These are phyloP conservation scores for Ophiognomonia clavigignenti-juglandacearum DNA, from an alignment of 2,329 filamentous ascomycete species.

Conservation along the genomic window DNA sequence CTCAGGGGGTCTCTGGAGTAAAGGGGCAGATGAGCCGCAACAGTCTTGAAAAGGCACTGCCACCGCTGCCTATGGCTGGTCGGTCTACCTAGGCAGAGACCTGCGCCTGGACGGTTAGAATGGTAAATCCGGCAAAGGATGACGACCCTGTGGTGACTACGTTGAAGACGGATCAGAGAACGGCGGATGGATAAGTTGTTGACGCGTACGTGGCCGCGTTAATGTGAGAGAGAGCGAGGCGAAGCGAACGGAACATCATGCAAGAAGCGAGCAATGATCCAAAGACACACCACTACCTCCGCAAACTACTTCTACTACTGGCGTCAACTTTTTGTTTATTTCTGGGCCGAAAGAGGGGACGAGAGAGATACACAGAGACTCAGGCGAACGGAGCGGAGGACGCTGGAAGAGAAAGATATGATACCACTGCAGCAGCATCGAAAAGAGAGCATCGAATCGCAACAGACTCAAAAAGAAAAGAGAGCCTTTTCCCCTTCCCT, in stretches of 20 bases:
- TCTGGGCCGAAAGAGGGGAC: neutral
- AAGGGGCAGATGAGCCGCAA: constrained; percentile 44
- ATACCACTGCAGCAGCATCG: constrained; percentile 18
- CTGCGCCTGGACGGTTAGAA: constrained; percentile 4
- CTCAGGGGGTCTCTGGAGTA: constrained; percentile 21
- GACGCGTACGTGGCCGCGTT: neutral
- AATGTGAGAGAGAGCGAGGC: neutral
- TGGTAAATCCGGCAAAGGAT: neutral
- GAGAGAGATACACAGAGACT: too few relatives aligned
- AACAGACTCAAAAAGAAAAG: neutral
- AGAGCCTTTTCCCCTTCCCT: constrained; percentile 4
- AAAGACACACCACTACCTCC: neutral
- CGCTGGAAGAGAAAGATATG: constrained; percentile 14
- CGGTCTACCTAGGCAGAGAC: constrained; percentile 15
- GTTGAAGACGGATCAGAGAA: too few relatives aligned
- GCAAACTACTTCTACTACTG: neutral
- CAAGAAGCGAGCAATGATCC: too few relatives aligned
- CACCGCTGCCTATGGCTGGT: constrained; percentile 42
- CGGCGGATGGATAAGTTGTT: neutral
- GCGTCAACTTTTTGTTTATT: constrained; percentile 13
- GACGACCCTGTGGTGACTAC: too few relatives aligned
- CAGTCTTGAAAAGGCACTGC: constrained; percentile 57
- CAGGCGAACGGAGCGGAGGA: too few relatives aligned
- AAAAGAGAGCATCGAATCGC: constrained; percentile 15
- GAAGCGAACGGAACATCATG: neutral